phyloP scores from a whole-genome alignment of 179 eudicot species.

The Silene coronaria region DNA sequence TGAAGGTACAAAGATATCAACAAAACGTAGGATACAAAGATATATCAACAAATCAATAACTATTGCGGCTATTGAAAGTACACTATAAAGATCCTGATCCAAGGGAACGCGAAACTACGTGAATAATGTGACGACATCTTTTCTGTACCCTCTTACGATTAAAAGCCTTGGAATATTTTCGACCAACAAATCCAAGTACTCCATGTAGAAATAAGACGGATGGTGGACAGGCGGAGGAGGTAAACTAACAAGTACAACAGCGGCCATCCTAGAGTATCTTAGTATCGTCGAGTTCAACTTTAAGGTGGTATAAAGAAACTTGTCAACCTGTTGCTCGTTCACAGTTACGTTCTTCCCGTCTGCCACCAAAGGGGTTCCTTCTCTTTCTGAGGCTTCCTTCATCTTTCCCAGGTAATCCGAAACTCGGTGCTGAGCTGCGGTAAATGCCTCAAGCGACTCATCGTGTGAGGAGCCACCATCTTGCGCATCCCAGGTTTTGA shows the following conservation, averaged over 20 bases:
- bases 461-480: slow-evolving; percentile 55
- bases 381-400: slow-evolving; percentile 53
- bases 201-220: slow-evolving; percentile 87
- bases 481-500: slow-evolving; percentile 78
- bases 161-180: slow-evolving; percentile 91
- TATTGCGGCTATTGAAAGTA: background rate
- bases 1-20: slow-evolving; percentile 19
- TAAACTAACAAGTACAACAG: slow-evolving; percentile 85
- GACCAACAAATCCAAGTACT: slow-evolving; percentile 91
- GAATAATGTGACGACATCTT: slow-evolving; percentile 90
- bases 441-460: slow-evolving; percentile 74
- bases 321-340: slow-evolving; percentile 85
- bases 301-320: slow-evolving; percentile 75
- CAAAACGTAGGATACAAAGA: slow-evolving; percentile 9
- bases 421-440: slow-evolving; percentile 59
- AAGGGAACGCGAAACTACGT: slow-evolving; percentile 39
- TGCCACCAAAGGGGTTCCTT: slow-evolving; percentile 59
- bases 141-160: slow-evolving; percentile 83
- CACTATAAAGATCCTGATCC: slow-evolving; percentile 4
- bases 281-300: slow-evolving; percentile 76
- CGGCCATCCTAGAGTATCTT: slow-evolving; percentile 83
- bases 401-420: slow-evolving; percentile 48
- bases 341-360: slow-evolving; percentile 76
- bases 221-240: slow-evolving; percentile 88
- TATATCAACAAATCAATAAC: background rate